Conservation (phyloP, 2,329 filamentous ascomycete genomes). For the Xylariomycetidae sp. region DNA sequence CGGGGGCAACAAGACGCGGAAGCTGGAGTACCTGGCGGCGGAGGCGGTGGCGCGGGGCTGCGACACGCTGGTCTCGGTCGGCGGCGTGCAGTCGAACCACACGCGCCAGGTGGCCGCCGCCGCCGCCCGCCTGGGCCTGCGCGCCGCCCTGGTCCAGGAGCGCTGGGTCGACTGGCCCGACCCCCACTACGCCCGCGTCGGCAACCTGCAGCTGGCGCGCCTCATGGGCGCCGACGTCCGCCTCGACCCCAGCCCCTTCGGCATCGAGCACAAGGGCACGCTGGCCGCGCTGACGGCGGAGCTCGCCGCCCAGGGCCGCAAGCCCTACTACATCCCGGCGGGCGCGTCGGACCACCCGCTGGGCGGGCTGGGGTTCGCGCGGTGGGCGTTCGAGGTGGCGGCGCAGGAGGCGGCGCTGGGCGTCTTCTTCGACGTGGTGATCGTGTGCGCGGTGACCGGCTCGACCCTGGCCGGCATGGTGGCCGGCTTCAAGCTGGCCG, state of each 20-base stretch:
- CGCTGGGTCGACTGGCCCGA: conserved; percentile 62
- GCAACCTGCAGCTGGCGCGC: conserved; percentile 65
- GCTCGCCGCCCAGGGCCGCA: conserved; percentile 45
- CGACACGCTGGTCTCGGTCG: conserved; percentile 60
- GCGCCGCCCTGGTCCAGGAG: conserved; percentile 56
- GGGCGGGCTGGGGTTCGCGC: conserved; percentile 63
- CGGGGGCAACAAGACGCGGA: conserved; percentile 60
- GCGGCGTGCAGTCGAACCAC: conserved; percentile 65
- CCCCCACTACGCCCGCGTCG: conserved; percentile 53
- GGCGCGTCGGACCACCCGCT: conserved; percentile 65
- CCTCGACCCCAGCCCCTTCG: conserved; percentile 55
- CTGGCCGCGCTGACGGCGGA: conserved; percentile 48
- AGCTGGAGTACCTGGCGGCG: conserved; percentile 61
- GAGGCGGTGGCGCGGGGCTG: conserved; percentile 52
- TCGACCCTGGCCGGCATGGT: conserved; percentile 67
- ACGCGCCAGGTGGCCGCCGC: conserved; percentile 61
- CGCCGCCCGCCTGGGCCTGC: conserved; percentile 51
- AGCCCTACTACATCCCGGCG: conserved; percentile 67
- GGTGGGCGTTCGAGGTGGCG: conserved; percentile 64
- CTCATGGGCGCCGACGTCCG: conserved; percentile 61
- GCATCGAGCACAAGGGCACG: conserved; percentile 62
- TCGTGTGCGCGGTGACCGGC: conserved; percentile 67
- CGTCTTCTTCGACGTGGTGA: conserved; percentile 60
- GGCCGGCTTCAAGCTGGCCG: conserved; percentile 62
- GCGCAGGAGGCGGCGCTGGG: conserved; percentile 56